phyloP scores from a whole-genome alignment of 164 flowering plant genomes.

The Nymphaea thermarum region DNA sequence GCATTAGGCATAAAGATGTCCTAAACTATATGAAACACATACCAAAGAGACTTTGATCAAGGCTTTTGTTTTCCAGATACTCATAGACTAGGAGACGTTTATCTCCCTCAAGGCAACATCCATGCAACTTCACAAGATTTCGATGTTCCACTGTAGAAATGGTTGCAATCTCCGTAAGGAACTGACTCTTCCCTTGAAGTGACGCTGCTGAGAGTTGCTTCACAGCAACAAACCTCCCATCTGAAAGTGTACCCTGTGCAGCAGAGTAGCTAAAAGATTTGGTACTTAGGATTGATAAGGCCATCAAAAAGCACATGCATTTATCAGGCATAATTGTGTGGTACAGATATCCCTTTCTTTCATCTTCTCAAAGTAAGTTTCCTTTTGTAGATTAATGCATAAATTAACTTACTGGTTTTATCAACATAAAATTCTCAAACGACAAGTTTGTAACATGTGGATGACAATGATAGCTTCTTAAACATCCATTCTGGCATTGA shows the following conservation, averaged over 20 bases:
- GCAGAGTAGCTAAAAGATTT: too few species aligned
- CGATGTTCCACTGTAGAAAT: constrained; percentile 42
- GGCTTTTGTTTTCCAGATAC: constrained; percentile 63
- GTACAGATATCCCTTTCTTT: background rate
- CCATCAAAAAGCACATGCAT: too few species aligned
- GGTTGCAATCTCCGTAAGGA: constrained; percentile 40
- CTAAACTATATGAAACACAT: background rate
- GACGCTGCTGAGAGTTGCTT: constrained; percentile 52
- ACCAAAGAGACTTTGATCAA: constrained; percentile 57
- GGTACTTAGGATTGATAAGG: too few species aligned
- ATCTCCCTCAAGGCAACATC: constrained; percentile 49
- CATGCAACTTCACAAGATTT: constrained; percentile 38
- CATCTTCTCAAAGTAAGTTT: background rate
- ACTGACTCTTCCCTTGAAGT: constrained; percentile 40
- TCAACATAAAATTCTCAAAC: too few species aligned
- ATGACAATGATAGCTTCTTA: too few species aligned
- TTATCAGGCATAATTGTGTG: too few species aligned
- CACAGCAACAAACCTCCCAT: constrained; percentile 40
- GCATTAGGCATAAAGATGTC: background rate
- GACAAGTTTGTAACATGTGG: too few species aligned
- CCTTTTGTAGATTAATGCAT: background rate
- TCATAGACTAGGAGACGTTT: constrained; percentile 56
- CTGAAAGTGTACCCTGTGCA: constrained; percentile 29
- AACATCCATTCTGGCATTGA: too few species aligned
- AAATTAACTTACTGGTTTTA: background rate